Evolutionary conservation across 257 asterid species (phyloP), one percentile per base, ranked within the genome.

Genomic region (Jacaranda copaia): DNA sequence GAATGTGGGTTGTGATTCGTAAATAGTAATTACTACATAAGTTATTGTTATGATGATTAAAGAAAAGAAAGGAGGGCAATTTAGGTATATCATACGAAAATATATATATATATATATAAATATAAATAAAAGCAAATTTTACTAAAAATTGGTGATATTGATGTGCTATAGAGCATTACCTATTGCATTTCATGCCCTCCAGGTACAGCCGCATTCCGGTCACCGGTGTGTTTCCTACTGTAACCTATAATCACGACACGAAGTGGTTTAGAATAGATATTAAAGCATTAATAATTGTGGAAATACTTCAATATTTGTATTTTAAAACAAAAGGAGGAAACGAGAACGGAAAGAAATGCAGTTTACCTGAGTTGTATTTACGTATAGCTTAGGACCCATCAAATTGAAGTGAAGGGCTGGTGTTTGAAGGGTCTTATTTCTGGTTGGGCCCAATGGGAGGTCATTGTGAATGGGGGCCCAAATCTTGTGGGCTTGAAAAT

Each of bases 381-480:
- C 91, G 66, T 86, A 94, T 0, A 94, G 85, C 82, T 87, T 94
- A 1, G 97, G 96, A 74, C 93, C 97, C 88, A 92, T 72, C 8
- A 86, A 64, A 49, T 78, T 92, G 87, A 94, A 89, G 16, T 85
- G 88, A 0, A 92, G 81, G 11, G 96, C 72, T 14, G 97, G 92
- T 32, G 85, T 84, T 10, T 42, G 77, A 6, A 73, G 53, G 58
- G 86, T 65, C 81, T 81, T 86, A 38, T 79, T 85, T 62, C 85
- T 84, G 0, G 73, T 39, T 20, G 92, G 97, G 77, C 98, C 98
- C 78, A 94, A 79, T 0, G 96, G 97, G 5, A 90, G 93, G 64
- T 92, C 98, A 20, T 87, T 90, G 74, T 90, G 93, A 39, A 90
- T 78, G 0, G 98, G 98, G 64, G 98, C 98, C 98, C 98, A 94